phyloP scores from a whole-genome alignment of 1,284 basidiomycete genomes.

The Malassezia caprae region DNA sequence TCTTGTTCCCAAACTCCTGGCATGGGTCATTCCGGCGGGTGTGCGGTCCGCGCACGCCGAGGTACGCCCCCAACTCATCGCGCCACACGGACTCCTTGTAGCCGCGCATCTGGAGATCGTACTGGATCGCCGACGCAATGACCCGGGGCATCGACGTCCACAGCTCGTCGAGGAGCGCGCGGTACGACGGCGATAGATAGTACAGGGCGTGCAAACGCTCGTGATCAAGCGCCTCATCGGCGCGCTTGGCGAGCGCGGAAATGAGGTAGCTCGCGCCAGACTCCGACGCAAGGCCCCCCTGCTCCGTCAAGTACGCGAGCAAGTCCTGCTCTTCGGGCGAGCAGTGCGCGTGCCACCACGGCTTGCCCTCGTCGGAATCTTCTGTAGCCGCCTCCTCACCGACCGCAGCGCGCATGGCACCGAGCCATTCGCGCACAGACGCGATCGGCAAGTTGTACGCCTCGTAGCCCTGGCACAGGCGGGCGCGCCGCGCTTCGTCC shows the following conservation, averaged over 20 bases:
- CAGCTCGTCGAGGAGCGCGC: constrained; percentile 16
- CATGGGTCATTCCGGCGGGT: constrained; percentile 16
- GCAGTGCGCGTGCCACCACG: constrained; percentile 28
- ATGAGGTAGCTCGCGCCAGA: constrained; percentile 27
- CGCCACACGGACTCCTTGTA: constrained; percentile 30
- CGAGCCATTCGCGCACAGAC: constrained; percentile 31
- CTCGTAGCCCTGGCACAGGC: constrained; percentile 37
- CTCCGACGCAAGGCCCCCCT: constrained; percentile 15
- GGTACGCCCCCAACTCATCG: constrained; percentile 43
- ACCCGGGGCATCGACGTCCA: constrained; percentile 22
- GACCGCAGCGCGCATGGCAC: constrained; percentile 23
- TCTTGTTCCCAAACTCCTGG: constrained; percentile 33
- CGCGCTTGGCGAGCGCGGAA: constrained; percentile 25
- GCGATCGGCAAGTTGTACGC: constrained; percentile 40
- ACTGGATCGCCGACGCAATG: constrained; percentile 26
- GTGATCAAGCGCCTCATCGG: constrained; percentile 30
- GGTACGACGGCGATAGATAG: constrained; percentile 31
- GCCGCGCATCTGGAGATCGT: constrained; percentile 32
- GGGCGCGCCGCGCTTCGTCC: constrained; percentile 22
- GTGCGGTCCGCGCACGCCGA: constrained; percentile 22
- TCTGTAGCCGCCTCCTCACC: neutral
- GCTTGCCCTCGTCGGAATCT: constrained; percentile 1
- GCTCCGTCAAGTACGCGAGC: constrained; percentile 21
- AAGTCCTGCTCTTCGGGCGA: constrained; percentile 27
- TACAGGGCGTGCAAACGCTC: constrained; percentile 41